Conservation (phyloP, 208 protist species). For the Trypanosoma boissoni region DNA sequence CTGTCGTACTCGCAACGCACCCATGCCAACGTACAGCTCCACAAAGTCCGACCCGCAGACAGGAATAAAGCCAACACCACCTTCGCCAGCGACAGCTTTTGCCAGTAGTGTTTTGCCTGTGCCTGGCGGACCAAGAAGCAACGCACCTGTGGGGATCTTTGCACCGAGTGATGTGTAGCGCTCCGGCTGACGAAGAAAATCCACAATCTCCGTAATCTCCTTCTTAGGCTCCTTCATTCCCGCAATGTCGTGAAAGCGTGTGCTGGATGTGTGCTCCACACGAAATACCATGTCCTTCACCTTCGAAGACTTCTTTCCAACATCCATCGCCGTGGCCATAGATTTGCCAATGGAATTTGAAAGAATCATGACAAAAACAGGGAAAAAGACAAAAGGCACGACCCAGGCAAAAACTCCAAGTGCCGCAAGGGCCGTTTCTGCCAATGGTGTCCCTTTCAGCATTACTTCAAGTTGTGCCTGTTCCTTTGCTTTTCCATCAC, state of each 20-base stretch:
- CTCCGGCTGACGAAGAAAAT: conserved; percentile 91
- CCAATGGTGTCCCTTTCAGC: conserved; percentile 43
- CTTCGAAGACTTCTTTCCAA: conserved; percentile 45
- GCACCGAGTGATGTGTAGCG: conserved; percentile 75
- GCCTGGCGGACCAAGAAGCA: conserved; percentile 91
- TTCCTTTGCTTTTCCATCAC: conserved; percentile 1
- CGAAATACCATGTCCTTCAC: conserved; percentile 70
- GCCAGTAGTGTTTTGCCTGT: conserved; percentile 95
- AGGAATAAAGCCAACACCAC: conserved; percentile 90
- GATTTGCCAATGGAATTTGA: conserved; percentile 66
- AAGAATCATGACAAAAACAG: conserved; percentile 74
- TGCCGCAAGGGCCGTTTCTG: conserved; percentile 55
- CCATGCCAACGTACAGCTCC: conserved; percentile 97
- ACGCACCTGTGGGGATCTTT: conserved; percentile 79
- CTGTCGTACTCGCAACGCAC: conserved; percentile 91
- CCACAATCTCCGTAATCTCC: conserved; percentile 96
- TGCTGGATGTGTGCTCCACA: conserved; percentile 47
- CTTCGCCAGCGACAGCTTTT: conserved; percentile 91
- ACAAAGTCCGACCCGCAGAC: conserved; percentile 95
- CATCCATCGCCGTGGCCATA: conserved; percentile 42
- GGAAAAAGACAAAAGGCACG: conserved; percentile 81
- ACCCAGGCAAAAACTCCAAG: conserved; percentile 77
- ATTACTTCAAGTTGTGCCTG: conserved; percentile 27
- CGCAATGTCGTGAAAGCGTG: conserved; percentile 77
- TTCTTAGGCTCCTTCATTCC: conserved; percentile 96